Percentiles rank a stretch among this genome's conserved stretches.
Evolutionary conservation across 352 stramenopile species (phyloP).

Genomic region (Globisporangium barbulae): DNA sequence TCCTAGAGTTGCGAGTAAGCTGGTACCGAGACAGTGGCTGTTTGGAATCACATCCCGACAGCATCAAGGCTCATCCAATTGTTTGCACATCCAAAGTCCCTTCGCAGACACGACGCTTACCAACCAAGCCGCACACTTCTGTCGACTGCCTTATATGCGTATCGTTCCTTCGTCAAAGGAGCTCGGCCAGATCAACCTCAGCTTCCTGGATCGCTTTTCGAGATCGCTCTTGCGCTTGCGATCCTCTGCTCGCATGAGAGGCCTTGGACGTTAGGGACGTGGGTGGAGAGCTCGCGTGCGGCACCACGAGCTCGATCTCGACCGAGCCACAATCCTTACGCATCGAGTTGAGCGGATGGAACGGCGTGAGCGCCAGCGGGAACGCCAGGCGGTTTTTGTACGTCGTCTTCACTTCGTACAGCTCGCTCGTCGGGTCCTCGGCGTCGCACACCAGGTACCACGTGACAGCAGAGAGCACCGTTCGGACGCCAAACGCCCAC

Average conservation of each 20-base stretch:
- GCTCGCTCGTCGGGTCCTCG: constrained; percentile 54
- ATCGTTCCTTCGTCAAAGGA: neutral
- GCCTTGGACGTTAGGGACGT: neutral
- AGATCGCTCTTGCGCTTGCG: neutral
- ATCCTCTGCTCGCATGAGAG: neutral
- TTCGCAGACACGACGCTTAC: neutral
- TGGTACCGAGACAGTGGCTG: too few species aligned
- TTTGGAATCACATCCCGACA: too few species aligned
- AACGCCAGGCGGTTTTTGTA: constrained; percentile 68
- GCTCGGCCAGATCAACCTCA: neutral
- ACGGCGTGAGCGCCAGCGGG: constrained; percentile 48
- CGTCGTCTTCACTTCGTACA: constrained; percentile 51
- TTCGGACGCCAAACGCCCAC: constrained; percentile 68
- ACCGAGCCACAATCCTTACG: constrained; percentile 46
- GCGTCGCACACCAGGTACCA: constrained; percentile 74
- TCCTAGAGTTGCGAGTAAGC: too few species aligned
- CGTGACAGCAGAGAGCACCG: constrained; percentile 45
- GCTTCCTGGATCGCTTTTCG: neutral
- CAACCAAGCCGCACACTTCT: neutral
- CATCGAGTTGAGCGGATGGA: constrained; percentile 42
- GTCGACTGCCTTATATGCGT: neutral
- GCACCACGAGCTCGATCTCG: constrained; percentile 25
- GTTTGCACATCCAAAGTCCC: neutral
- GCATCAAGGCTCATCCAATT: neutral
- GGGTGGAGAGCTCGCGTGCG: neutral